phyloP scores from a whole-genome alignment of 2,329 filamentous ascomycete genomes.

The Trichophyton simii region DNA sequence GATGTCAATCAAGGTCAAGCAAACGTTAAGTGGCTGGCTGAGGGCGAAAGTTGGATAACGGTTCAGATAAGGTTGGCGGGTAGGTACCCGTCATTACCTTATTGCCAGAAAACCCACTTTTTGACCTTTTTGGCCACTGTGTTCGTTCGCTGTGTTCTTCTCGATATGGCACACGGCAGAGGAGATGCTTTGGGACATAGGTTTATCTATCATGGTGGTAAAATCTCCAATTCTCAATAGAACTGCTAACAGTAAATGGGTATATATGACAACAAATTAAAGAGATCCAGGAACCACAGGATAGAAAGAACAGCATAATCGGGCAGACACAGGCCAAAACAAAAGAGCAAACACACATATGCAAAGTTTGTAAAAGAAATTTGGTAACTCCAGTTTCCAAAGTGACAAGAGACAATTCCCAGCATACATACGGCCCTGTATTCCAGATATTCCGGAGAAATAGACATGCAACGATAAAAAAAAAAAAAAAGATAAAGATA shows the following conservation, averaged over 20 bases:
- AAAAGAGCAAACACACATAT: not conserved
- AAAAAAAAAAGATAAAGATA: not conserved
- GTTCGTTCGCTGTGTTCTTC: not conserved
- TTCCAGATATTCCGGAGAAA: not conserved
- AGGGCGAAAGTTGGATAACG: not conserved
- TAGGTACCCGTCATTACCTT: not conserved
- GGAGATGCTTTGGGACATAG: too few relatives aligned
- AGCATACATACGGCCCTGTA: slow-evolving; percentile 3
- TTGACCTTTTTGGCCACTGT: not conserved
- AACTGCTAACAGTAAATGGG: not conserved
- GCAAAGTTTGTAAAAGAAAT: not conserved
- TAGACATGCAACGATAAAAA: not conserved
- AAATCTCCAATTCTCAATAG: not conserved
- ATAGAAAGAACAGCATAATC: not conserved
- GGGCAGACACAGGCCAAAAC: not conserved
- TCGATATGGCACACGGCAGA: not conserved
- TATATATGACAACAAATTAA: not conserved
- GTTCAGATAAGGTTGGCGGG: not conserved
- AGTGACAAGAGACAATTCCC: not conserved
- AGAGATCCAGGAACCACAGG: not conserved
- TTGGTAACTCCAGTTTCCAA: slow-evolving; percentile 1
- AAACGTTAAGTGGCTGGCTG: not conserved
- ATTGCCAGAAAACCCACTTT: not conserved
- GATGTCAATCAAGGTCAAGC: not conserved
- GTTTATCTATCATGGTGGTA: not conserved